Percentiles rank a stretch among this genome's conserved stretches.
phyloP scores from a whole-genome alignment of 495 filamentous ascomycete genomes.

The Cetradonia linearis region DNA sequence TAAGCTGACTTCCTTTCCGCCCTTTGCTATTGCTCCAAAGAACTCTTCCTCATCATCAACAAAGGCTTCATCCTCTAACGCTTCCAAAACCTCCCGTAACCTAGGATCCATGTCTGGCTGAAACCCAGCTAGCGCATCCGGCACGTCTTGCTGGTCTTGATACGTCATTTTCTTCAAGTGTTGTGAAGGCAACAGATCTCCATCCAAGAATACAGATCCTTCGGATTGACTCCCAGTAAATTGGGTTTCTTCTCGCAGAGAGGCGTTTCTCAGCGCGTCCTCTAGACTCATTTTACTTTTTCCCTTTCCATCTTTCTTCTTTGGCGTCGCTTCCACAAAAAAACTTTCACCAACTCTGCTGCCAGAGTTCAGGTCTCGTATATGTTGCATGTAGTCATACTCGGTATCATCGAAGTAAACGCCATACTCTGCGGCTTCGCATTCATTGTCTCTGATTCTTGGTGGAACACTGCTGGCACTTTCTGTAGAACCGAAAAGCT shows the following conservation, averaged over 20 bases:
- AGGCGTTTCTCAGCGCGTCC: constrained; percentile 63
- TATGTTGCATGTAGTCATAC: constrained; percentile 99
- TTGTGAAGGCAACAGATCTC: constrained; percentile 59
- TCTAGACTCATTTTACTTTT: constrained; percentile 71
- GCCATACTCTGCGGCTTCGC: constrained; percentile 88
- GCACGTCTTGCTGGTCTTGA: constrained; percentile 87
- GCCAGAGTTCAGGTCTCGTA: constrained; percentile 69
- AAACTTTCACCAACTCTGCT: constrained; percentile 50
- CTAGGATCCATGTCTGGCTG: constrained; percentile 98
- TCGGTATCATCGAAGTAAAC: constrained; percentile 80
- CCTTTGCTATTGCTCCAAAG: constrained; percentile 67
- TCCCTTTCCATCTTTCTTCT: constrained; percentile 48
- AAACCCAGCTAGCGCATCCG: constrained; percentile 83
- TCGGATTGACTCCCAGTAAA: constrained; percentile 28
- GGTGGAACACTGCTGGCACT: constrained; percentile 5
- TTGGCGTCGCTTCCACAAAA: constrained; percentile 62
- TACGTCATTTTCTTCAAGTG: constrained; percentile 66
- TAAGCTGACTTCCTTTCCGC: constrained; percentile 60
- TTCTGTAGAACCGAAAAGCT: constrained; percentile 55
- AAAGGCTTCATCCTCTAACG: constrained; percentile 90
- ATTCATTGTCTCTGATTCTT: constrained; percentile 74
- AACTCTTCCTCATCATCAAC: constrained; percentile 79
- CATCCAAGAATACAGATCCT: constrained; percentile 41
- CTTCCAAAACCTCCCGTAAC: constrained; percentile 83
- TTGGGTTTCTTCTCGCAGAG: constrained; percentile 45